These are phyloP conservation scores for Puccinia novopanici DNA, from an alignment of 1,284 basidiomycete genomes.

Conservation along the genomic window DNA sequence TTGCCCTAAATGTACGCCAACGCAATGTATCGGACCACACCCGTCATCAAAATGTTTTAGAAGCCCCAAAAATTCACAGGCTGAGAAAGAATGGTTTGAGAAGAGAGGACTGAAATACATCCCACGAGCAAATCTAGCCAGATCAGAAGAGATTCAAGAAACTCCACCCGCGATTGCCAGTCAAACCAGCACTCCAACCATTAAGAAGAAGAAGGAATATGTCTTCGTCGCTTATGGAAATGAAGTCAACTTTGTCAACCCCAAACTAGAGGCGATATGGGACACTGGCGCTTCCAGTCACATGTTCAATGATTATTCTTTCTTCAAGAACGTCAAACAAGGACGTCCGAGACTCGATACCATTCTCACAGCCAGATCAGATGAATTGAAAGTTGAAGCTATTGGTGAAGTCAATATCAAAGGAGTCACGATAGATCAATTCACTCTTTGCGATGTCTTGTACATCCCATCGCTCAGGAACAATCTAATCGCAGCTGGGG, in stretches of 20 bases:
- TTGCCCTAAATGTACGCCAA: not conserved
- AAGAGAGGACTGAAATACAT: not conserved
- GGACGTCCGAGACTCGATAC: not conserved
- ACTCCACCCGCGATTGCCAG: not conserved
- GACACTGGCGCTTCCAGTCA: slow-evolving; percentile 8
- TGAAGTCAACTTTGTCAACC: not conserved
- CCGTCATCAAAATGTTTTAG: not conserved
- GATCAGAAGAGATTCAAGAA: not conserved
- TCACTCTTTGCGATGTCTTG: not conserved
- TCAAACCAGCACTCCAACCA: not conserved
- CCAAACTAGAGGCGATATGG: not conserved
- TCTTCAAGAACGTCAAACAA: slow-evolving; percentile 4
- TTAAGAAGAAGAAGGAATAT: not conserved
- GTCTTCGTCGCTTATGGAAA: not conserved
- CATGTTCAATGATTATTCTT: slow-evolving; percentile 16
- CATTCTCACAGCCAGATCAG: not conserved
- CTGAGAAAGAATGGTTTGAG: not conserved
- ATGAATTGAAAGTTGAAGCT: not conserved
- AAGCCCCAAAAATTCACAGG: not conserved
- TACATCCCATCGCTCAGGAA: not conserved
- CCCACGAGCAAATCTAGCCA: too few relatives aligned
- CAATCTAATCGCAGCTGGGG: slow-evolving; percentile 3
- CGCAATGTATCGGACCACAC: not conserved
- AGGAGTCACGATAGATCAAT: not conserved
- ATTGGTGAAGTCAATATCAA: not conserved